Evolutionary conservation across 31 red algal species (phyloP).

Genomic region (Porphyra umbilicalis): DNA sequence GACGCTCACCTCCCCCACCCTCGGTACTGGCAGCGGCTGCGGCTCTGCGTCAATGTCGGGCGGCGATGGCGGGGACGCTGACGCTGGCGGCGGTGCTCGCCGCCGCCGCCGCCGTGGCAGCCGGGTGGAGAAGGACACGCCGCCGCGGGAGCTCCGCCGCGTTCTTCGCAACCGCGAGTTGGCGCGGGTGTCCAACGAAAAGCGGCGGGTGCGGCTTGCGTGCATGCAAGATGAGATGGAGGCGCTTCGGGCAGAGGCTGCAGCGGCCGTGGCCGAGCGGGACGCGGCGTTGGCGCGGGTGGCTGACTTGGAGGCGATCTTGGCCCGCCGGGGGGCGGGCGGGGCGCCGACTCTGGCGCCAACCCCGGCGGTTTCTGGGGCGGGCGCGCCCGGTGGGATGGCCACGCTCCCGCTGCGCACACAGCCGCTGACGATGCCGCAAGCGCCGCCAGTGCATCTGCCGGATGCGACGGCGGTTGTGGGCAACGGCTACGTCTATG

Average conservation of each 20-base stretch:
- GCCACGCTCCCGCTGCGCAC: neutral
- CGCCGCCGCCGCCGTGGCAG: neutral
- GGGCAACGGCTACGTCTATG: neutral
- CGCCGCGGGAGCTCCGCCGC: neutral
- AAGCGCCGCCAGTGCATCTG: neutral
- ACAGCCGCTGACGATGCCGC: neutral
- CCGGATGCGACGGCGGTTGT: no score
- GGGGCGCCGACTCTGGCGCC: neutral
- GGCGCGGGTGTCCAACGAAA: neutral
- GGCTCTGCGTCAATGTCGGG: no score
- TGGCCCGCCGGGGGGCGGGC: neutral
- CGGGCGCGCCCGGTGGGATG: neutral
- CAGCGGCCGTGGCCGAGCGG: neutral
- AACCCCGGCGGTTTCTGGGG: neutral
- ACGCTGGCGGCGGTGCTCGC: neutral
- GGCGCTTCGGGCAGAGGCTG: neutral
- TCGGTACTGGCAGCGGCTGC: no score
- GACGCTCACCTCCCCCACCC: neutral
- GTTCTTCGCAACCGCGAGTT: neutral
- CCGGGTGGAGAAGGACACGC: neutral
- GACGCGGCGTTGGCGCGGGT: neutral
- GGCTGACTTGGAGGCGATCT: neutral
- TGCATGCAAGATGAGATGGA: neutral
- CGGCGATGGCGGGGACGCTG: neutral
- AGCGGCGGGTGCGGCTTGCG: neutral